Evolutionary conservation across 2,329 filamentous ascomycete genomes (phyloP).

Genomic region (Cercospora sp.): DNA sequence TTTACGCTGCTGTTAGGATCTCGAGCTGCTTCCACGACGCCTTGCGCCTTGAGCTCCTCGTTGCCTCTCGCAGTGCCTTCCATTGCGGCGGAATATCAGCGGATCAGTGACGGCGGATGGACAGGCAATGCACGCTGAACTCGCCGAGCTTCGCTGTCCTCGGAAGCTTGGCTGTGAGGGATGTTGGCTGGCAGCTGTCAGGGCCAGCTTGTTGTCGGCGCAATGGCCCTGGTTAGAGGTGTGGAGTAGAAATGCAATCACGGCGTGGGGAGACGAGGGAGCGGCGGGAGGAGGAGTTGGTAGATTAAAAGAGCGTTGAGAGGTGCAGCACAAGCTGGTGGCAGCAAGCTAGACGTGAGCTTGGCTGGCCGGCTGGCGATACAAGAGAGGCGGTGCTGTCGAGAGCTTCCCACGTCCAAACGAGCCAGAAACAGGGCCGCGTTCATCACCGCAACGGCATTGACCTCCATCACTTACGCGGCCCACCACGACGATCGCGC

Average conservation of each 20-base stretch:
- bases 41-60: constrained; percentile 76
- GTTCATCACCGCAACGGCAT: background rate
- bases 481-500: background rate
- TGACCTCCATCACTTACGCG: background rate
- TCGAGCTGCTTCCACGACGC: constrained; percentile 72
- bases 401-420: background rate
- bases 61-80: constrained; percentile 34
- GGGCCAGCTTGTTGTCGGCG: constrained; percentile 8
- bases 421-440: constrained; percentile 1
- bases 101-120: background rate
- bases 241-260: constrained; percentile 1
- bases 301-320: background rate
- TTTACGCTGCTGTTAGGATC: constrained; percentile 69
- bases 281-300: background rate
- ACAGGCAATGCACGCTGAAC: background rate
- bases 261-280: background rate
- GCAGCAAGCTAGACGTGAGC: background rate
- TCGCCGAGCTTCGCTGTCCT: constrained; percentile 4
- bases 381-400: constrained; percentile 4
- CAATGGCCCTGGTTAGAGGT: constrained; percentile 1
- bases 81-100: constrained; percentile 15
- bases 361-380: background rate
- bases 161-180: background rate
- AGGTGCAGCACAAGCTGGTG: background rate
- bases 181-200: constrained; percentile 3